Evolutionary conservation across 2,329 filamentous ascomycete genomes (phyloP).

Genomic region (Apiospora pterosperma): DNA sequence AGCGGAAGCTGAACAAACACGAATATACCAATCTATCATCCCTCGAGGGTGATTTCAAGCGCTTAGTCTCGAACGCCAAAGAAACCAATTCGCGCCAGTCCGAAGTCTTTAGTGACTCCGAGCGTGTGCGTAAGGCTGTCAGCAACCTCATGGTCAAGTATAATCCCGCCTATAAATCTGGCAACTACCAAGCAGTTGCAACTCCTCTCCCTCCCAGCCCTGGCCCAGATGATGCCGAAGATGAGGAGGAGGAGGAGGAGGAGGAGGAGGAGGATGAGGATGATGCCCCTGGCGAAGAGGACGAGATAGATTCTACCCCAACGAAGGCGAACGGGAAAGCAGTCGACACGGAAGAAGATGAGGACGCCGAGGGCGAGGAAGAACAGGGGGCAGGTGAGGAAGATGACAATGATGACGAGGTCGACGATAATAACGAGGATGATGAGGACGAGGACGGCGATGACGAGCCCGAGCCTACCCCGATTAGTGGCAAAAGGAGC

Average conservation of each 20-base stretch:
- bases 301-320: slow-evolving; percentile 13
- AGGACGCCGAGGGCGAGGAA: slow-evolving; percentile 18
- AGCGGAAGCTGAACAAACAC: slow-evolving; percentile 66
- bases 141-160: slow-evolving; percentile 85
- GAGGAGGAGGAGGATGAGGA: slow-evolving; percentile 18
- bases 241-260: too few species aligned
- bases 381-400: slow-evolving; percentile 16
- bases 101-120: slow-evolving; percentile 75
- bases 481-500: slow-evolving; percentile 18
- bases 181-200: slow-evolving; percentile 66
- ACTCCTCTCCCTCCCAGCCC: slow-evolving; percentile 61
- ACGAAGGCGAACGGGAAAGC: slow-evolving; percentile 12
- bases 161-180: slow-evolving; percentile 73
- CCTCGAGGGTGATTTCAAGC: slow-evolving; percentile 81
- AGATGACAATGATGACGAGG: slow-evolving; percentile 18
- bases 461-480: slow-evolving; percentile 15
- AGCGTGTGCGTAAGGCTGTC: slow-evolving; percentile 79
- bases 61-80: slow-evolving; percentile 85
- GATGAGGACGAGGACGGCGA: slow-evolving; percentile 20
- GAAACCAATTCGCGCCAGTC: slow-evolving; percentile 75
- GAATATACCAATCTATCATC: slow-evolving; percentile 69
- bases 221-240: slow-evolving; percentile 37
- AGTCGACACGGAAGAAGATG: slow-evolving; percentile 22
- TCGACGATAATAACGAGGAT: slow-evolving; percentile 21
- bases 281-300: slow-evolving; percentile 17